phyloP scores from a whole-genome alignment of 441 rosid species.

The Populus hybrid region DNA sequence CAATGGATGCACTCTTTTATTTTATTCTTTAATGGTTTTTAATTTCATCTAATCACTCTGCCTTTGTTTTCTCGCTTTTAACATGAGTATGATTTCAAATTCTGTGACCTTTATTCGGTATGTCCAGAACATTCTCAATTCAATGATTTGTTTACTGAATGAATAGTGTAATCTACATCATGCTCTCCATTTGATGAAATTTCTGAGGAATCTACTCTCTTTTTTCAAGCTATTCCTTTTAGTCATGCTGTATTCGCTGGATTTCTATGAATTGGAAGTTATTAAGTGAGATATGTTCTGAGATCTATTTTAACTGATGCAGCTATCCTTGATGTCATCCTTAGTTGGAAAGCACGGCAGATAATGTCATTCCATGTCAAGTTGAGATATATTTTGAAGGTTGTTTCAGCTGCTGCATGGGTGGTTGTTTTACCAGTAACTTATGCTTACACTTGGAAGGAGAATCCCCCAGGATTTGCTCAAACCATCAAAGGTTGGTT shows the following conservation, averaged over 20 bases:
- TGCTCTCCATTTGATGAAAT: not conserved
- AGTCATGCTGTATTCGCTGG: not conserved
- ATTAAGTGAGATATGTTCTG: constrained; percentile 10
- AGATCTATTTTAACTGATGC: constrained; percentile 28
- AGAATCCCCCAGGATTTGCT: constrained; percentile 88
- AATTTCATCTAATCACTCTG: not conserved
- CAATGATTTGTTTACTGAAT: not conserved
- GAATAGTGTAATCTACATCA: not conserved
- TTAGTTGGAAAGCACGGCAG: constrained; percentile 82
- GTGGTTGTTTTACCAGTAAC: constrained; percentile 89
- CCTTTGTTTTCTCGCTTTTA: not conserved
- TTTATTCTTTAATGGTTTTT: not conserved
- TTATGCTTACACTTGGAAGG: constrained; percentile 75
- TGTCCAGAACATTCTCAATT: not conserved
- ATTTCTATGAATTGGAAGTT: not conserved
- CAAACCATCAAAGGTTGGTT: constrained; percentile 94
- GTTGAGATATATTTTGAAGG: constrained; percentile 95
- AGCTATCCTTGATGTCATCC: constrained; percentile 95
- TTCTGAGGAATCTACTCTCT: not conserved
- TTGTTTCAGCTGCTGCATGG: constrained; percentile 94
- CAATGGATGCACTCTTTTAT: not conserved
- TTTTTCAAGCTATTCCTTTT: not conserved
- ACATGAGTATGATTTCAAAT: not conserved
- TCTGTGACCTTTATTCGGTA: not conserved
- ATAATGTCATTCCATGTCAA: constrained; percentile 94